Evolutionary conservation across 2,329 filamentous ascomycete species (phyloP), one percentile per base, ranked within the genome.

Genomic region (Hypoxylon sp.): DNA sequence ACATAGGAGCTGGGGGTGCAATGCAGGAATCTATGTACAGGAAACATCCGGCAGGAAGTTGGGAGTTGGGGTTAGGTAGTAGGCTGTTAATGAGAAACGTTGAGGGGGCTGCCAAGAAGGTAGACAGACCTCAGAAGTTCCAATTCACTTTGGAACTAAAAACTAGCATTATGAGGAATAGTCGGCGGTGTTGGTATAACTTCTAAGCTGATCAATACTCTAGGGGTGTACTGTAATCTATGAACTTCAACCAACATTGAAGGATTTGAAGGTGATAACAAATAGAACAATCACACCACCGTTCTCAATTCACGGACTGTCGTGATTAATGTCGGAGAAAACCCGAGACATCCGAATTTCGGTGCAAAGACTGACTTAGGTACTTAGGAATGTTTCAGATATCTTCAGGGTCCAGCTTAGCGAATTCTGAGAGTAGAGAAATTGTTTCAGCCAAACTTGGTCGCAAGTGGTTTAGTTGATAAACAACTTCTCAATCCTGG

Each of bases 321-420:
- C 11, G n/a, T 7, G 9, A 28, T 51, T 63, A 34, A 49, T 36
- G 45, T 59, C 60, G 60, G 56, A 57, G 49, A 67, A 41, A 63
- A 58, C 14, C 56, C 57, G 52, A 69, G 59, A 65, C 61, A 60
- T 34, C 60, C 45, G 45, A 55, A 41, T 50, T n/a, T 60, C 23
- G 30, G 53, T 19, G 28, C 14, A 13, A 34, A 59, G 53, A 52
- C 48, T 53, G 17, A 43, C 38, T 21, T 9, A 3, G 17, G 14
- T 52, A 32, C 11, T 36, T 60, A 59, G 53, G 36, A 48, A 69
- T 43, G 67, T 67, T 67, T 69, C 57, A 67, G 63, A 48, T 64
- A 45, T 59, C 19, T 38, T 38, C 43, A 58, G 30, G 51, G 32
- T 48, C 53, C 28, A 38, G 30, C 32, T 67, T 56, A 36, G 52